Percentiles rank a stretch among this genome's conserved stretches.
Conservation (phyloP, 176 grass and related monocot species). For the Oryza meridionalis region DNA sequence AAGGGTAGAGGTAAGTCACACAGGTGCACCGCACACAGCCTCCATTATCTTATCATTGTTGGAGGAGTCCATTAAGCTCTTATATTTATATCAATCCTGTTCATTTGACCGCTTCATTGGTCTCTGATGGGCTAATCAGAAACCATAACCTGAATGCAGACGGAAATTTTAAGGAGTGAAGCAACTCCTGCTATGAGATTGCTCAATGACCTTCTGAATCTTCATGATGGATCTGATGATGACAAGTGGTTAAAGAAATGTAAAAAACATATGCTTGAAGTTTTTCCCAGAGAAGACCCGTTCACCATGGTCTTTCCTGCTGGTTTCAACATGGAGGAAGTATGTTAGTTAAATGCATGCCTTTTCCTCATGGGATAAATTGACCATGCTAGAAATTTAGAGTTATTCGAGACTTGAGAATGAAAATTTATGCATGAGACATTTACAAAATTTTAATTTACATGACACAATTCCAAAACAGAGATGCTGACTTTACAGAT, state of each 20-base stretch:
- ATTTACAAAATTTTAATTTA: background rate
- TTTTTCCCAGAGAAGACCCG: slow-evolving; percentile 84
- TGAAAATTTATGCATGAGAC: background rate
- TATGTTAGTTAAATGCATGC: slow-evolving; percentile 49
- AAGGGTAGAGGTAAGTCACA: slow-evolving; percentile 67
- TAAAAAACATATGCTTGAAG: slow-evolving; percentile 75
- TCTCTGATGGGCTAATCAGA: slow-evolving; percentile 26
- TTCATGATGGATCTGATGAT: slow-evolving; percentile 81
- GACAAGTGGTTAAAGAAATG: slow-evolving; percentile 87
- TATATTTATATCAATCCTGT: slow-evolving; percentile 18
- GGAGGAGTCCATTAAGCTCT: background rate
- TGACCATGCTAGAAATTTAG: background rate
- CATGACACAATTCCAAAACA: background rate
- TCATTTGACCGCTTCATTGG: background rate
- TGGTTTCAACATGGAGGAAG: slow-evolving; percentile 74
- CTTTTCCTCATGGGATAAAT: slow-evolving; percentile 12
- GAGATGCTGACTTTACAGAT: background rate
- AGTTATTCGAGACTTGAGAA: background rate
- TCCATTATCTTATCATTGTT: background rate
- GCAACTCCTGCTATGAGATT: slow-evolving; percentile 88
- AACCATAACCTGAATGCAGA: slow-evolving; percentile 53
- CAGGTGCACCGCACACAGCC: background rate
- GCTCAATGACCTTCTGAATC: slow-evolving; percentile 88
- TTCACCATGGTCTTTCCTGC: slow-evolving; percentile 80
- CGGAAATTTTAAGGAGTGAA: slow-evolving; percentile 89